Base-by-base conservation (phyloP, 495 filamentous ascomycete genomes). In the Aspergillus funiculosus region DNA sequence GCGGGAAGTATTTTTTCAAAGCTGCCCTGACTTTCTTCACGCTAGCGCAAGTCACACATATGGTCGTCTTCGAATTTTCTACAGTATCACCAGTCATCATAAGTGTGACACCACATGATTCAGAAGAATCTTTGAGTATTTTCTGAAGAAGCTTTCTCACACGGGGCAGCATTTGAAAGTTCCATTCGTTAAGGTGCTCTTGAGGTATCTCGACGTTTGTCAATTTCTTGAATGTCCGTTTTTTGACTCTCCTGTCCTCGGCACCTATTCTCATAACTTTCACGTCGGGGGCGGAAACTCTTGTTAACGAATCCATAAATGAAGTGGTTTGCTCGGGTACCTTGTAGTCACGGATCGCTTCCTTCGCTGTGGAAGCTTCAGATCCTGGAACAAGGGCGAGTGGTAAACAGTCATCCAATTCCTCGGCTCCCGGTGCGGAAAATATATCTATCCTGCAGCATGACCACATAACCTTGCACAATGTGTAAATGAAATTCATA, bases 11-110 rank as follows among this genome's bases (percentile, higher is more conserved):
- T 57, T 84, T 85, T 57, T 85, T 83, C 21, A 89, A 46, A 3
- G 85, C 84, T 7, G 78, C 77, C 24, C 81, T 68, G 32, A 87
- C 83, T 54, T 82, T 85, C 46, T 76, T 74, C 3, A 85, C 82
- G 15, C 82, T 87, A 0, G 74, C 78, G 52, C 85, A 89, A 11
- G 85, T 77, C 10, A 89, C 81, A n/a, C 85, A 76, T 1, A 88
- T 82, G 0, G 85, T 89, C 5, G 85, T 85, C 49, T 75, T 78
- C 5, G 82, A 82, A 10, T 71, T 74, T 38, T 83, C 76, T 1
- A 75, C 60, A 0, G 76, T 75, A 37, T 86, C 82, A 40, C 85
- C 85, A 22, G 86, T 80, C 58, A 84, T 85, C 60, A 86, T 83
- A 10, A 88, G 71, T 17, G 78, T 82, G 10, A 84, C 83, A 44